A percentile compares a stretch with the other conserved stretches of the same genome.
Evolutionary conservation across 148 eudicot genomes (phyloP).

Genomic region (Linanthus parryae): DNA sequence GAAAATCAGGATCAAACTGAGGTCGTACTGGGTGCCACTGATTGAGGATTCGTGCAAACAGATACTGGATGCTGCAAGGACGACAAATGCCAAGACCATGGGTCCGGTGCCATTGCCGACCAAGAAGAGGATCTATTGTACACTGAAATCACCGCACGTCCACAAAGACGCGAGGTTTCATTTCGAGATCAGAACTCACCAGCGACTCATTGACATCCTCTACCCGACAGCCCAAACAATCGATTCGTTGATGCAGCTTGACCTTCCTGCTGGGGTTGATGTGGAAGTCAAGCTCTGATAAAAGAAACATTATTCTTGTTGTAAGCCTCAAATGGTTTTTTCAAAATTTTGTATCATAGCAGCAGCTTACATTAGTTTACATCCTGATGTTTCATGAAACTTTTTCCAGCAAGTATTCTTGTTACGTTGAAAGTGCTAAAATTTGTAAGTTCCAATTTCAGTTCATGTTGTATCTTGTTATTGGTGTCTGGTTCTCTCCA

Average conservation of each 20-base stretch:
- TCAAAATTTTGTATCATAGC: too few relatives aligned
- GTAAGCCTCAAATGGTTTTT: too few relatives aligned
- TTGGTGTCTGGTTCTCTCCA: too few relatives aligned
- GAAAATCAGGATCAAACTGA: conserved; percentile 83
- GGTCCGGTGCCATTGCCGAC: conserved; percentile 98
- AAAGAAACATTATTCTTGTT: too few relatives aligned
- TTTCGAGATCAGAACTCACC: conserved; percentile 95
- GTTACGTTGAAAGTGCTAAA: too few relatives aligned
- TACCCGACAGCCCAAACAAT: conserved; percentile 96
- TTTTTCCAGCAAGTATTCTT: too few relatives aligned
- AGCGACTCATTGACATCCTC: conserved; percentile 82
- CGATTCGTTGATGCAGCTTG: conserved; percentile 94
- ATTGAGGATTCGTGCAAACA: conserved; percentile 95
- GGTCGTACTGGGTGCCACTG: conserved; percentile 90
- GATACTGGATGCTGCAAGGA: conserved; percentile 87
- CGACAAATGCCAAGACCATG: conserved; percentile 82
- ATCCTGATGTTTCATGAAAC: too few relatives aligned
- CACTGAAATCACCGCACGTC: conserved; percentile 94
- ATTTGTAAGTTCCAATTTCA: too few relatives aligned
- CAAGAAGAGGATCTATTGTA: conserved; percentile 76
- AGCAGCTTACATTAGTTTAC: too few relatives aligned
- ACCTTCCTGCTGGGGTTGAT: conserved; percentile 96
- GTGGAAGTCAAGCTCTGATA: conserved; percentile 91
- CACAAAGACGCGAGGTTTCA: conserved; percentile 97
- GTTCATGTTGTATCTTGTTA: too few relatives aligned